Base-by-base conservation (phyloP, 345 rosid genomes). In the Adansonia digitata region DNA sequence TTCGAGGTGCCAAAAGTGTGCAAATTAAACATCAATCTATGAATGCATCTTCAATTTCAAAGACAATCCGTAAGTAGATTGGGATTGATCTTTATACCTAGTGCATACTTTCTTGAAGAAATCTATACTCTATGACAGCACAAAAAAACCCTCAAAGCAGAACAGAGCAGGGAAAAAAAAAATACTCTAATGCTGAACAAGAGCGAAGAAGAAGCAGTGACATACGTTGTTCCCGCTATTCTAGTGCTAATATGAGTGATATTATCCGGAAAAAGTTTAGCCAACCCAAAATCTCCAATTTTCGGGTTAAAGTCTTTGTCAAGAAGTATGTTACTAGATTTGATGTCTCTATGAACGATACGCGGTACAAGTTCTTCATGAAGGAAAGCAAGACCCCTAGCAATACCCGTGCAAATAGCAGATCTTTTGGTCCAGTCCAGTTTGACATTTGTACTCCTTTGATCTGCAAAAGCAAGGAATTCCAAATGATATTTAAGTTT, bases 271-370 rank as follows among this genome's bases (percentile, higher is more conserved):
- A 94, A 94, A 71, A 94, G 97, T 83, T 94, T 94, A 40, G 98
- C 98, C 89, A 94, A 75, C 39, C 98, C 98, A 27, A 94, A 94
- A 81, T 94, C 98, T 69, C 98, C 98, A 57, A 94, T 94, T 79
- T 94, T 94, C 27, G 98, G 98, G 77, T 83, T 80, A 65, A 90
- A 89, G 62, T 93, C 84, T 73, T 56, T 69, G 84, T 94, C 97
- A 39, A 94, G 94, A 73, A 94, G 97, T 81, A 94, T 83, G 78
- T 92, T 94, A 83, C 98, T 91, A 24, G 98, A 97, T 83, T 94
- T 94, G 77, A 94, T 91, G 81, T 94, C 98, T 78, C 98, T 88
- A 64, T 94, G 98, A 73, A 94, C 98, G 75, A 94, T 89, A 74
- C 56, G 98, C 2, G 97, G 98, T 24, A 80, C 86, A 9, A 88